phyloP scores from a whole-genome alignment of 148 eudicot genomes.

The Chenopodium suecicum region DNA sequence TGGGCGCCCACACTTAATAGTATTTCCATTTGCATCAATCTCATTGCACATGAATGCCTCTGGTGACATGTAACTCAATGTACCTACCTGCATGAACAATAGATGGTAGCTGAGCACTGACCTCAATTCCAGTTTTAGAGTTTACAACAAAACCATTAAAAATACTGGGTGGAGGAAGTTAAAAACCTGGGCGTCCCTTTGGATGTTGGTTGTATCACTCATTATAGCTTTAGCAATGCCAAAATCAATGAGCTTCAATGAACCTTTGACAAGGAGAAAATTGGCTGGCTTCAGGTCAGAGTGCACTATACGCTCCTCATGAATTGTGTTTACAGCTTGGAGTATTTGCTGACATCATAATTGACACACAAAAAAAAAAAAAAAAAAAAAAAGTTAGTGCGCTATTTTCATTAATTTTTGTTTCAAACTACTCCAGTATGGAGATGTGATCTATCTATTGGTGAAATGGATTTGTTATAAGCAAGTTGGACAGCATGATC shows the following conservation, averaged over 20 bases:
- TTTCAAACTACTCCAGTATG: background rate
- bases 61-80: slow-evolving; percentile 96
- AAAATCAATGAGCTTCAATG: slow-evolving; percentile 91
- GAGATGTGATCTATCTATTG: background rate
- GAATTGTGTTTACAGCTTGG: slow-evolving; percentile 92
- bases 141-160: background rate
- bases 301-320: slow-evolving; percentile 97
- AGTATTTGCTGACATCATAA: slow-evolving; percentile 76
- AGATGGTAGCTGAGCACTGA: slow-evolving; percentile 15
- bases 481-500: background rate
- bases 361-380: slow-evolving; percentile 16
- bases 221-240: slow-evolving; percentile 93
- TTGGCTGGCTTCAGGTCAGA: slow-evolving; percentile 95
- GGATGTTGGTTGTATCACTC: slow-evolving; percentile 98
- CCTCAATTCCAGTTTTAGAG: background rate
- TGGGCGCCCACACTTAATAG: slow-evolving; percentile 88
- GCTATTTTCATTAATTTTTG: background rate
- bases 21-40: slow-evolving; percentile 72
- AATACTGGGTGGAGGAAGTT: background rate
- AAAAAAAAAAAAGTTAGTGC: slow-evolving; percentile 28
- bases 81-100: slow-evolving; percentile 69
- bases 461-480: background rate
- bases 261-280: slow-evolving; percentile 94
- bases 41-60: slow-evolving; percentile 98
- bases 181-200: slow-evolving; percentile 87